Base-by-base conservation (phyloP, 2,329 filamentous ascomycete genomes). In the Ophiostoma tasmaniense region DNA sequence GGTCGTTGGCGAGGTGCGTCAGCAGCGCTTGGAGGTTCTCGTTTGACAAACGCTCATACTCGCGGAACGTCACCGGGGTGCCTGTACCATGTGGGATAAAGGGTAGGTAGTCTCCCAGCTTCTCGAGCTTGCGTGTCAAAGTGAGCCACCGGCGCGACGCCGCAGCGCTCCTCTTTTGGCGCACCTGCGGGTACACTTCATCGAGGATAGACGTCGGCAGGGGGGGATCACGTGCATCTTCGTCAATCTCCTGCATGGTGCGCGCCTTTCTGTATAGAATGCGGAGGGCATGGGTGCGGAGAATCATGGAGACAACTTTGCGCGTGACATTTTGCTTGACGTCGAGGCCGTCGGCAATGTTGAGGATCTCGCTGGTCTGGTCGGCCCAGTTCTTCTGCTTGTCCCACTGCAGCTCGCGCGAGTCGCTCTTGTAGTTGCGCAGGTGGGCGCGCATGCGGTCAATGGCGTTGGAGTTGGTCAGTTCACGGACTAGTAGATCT, bases 401-500 rank as follows among this genome's bases (percentile, higher is more conserved):
- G 33, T 37, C 20, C 61, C 61, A 64, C 17, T 64, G 30, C 14
- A 37, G 30, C 17, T 64, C 61, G 20, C 33, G 25, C 61, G 61
- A n/a, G 61, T 64, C 61, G 61, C n/a, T 64, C 33, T 37, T 64
- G 30, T 22, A 64, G 61, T 64, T 64, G 33, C 61, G 61, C 30
- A 64, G 30, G 13, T 64, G 61, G 7, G 14, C 17, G 2, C 61
- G 61, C 30, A 64, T 35, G 7, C 61, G 33, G 20, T 37, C 61
- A n/a, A 64, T 64, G 30, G 61, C 61, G 8, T 22, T 20, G 10
- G 14, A 20, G 14, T 37, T 64, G 1, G 33, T 37, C 0, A 64
- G 30, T n/a, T 64, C 61, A 20, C 14, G 30, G 20, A 37, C 33
- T 10, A 64, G 30, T 33, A 22, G 17, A 17, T 64, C 61, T 10